Base-by-base conservation (phyloP, 306 rosid species). In the Carpinus fangiana region DNA sequence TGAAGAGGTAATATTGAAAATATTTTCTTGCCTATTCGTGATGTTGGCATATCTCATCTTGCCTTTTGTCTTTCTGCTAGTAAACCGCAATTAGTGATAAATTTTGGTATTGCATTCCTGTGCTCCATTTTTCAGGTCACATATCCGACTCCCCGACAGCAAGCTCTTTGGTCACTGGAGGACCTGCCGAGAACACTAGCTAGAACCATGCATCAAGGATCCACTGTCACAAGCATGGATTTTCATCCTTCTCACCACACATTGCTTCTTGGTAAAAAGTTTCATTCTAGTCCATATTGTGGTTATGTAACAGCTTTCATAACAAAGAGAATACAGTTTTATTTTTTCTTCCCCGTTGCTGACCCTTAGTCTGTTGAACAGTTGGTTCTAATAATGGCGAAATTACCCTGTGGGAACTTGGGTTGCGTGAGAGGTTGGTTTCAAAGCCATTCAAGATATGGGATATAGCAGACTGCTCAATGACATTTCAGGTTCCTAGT, bases 191-290 rank as follows among this genome's bases (percentile, higher is more conserved):
- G 90, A 90, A 81, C 90, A 10, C 94, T 93, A 70, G 92, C 96
- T 52, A 73, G 82, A 84, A 82, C 89, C 70, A 70, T 88, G 87
- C 96, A 80, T 81, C 97, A 91, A 85, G 98, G 98, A 34, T 90
- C 93, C 73, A 66, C 84, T 57, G 90, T 93, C 74, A 85, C 93
- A 81, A 93, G 98, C 98, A 89, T 93, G 98, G 98, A 93, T 81
- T 93, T 93, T 86, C 97, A 91, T 84, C 98, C 97, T 73, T 81
- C 91, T 74, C 92, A 86, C 68, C 91, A 85, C 61, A 82, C 87
- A 62, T 84, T 93, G 80, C 92, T 93, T 74, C 91, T 93, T 75
- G 98, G 98, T 91, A 84, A 64, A 78, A 55, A 65, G 73, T 68
- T 70, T 70, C 56, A 72, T 45, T 61, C 21, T 55, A 62, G 26